Percentiles rank a stretch among this genome's conserved stretches.
Evolutionary conservation across 2,329 filamentous ascomycete species (phyloP).

Genomic region (Talaromyces albobiverticillius): DNA sequence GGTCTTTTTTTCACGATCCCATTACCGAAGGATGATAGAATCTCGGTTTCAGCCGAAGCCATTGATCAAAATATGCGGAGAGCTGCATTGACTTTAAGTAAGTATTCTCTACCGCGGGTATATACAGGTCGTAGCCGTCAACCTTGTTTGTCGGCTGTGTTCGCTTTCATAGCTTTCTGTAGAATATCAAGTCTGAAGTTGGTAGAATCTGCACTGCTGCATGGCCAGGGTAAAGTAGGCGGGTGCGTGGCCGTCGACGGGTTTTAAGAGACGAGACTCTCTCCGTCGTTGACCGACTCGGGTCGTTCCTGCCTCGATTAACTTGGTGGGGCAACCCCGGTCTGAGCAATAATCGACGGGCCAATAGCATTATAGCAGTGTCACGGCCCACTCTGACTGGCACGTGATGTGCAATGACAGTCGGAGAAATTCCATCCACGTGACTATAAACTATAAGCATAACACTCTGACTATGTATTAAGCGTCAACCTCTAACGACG

Average conservation of each 20-base stretch:
- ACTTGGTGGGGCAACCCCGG: neutral
- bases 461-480: no score
- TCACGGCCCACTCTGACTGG: no score
- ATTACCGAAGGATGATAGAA: conserved; percentile 29
- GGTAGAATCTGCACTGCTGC: neutral
- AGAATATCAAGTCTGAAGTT: neutral
- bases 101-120: neutral
- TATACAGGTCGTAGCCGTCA: neutral
- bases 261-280: no score
- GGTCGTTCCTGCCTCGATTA: no score
- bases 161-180: neutral
- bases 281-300: no score
- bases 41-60: conserved; percentile 35
- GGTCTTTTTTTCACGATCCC: conserved; percentile 40
- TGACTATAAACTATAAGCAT: no score
- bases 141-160: neutral
- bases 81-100: conserved; percentile 14
- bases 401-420: no score
- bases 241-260: no score
- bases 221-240: neutral
- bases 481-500: no score
- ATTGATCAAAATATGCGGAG: conserved; percentile 23
- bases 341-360: neutral
- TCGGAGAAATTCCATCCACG: no score
- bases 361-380: neutral